A percentile compares a stretch with the other conserved stretches of the same genome.
Conservation (phyloP, 2,329 filamentous ascomycete genomes). For the Ceratocystis variospora region DNA sequence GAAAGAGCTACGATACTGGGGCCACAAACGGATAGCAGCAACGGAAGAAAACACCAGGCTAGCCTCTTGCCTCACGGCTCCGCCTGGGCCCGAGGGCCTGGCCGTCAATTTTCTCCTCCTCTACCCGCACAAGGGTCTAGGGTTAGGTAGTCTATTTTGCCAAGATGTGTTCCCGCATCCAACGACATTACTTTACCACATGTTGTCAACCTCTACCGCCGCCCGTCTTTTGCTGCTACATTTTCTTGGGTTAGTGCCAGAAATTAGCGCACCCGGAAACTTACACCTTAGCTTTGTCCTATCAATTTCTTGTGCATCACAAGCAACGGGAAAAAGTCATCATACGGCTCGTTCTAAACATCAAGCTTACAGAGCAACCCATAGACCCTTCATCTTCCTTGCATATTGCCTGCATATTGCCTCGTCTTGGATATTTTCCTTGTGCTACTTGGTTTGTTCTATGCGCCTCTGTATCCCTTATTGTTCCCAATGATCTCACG, state of each 20-base stretch:
- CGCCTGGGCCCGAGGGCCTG: too few relatives aligned
- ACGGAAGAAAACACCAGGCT: too few relatives aligned
- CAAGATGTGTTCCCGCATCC: too few relatives aligned
- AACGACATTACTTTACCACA: too few relatives aligned
- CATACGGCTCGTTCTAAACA: background rate
- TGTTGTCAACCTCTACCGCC: too few relatives aligned
- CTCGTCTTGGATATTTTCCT: background rate
- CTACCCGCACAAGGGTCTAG: background rate
- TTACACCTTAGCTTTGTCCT: background rate
- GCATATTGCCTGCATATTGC: background rate
- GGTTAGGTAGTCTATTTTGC: too few relatives aligned
- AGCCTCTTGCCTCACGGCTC: too few relatives aligned
- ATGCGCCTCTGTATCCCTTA: background rate
- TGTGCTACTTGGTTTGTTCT: background rate
- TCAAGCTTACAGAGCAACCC: background rate
- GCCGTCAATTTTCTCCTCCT: background rate
- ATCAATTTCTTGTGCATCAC: background rate
- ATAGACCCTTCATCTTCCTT: background rate
- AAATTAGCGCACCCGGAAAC: too few relatives aligned
- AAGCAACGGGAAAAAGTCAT: background rate
- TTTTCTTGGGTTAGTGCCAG: too few relatives aligned
- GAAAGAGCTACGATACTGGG: background rate
- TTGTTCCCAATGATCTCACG: slow-evolving; percentile 18
- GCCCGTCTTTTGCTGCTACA: too few relatives aligned
- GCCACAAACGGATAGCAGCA: background rate